Evolutionary conservation across 192 early-diverging fungal genomes (phyloP).

Genomic region (Umbelopsis ramanniana): DNA sequence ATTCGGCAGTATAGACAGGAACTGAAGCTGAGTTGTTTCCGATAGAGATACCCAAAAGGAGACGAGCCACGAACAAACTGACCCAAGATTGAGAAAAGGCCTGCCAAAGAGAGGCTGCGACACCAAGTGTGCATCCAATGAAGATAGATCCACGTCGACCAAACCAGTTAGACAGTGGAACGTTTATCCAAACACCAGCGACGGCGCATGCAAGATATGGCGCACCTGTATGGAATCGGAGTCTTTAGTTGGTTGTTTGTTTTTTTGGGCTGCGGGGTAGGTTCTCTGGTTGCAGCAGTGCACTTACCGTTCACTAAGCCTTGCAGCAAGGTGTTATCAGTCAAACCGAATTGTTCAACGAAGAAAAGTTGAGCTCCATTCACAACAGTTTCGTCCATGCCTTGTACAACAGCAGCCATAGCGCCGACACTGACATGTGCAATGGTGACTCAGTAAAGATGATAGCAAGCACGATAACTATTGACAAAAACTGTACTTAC

Average conservation of each 20-base stretch:
- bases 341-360: background rate
- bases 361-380: slow-evolving; percentile 25
- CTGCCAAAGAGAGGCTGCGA: slow-evolving; percentile 6
- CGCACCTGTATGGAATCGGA: background rate
- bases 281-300: no score
- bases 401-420: slow-evolving; percentile 17
- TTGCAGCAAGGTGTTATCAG: background rate
- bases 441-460: background rate
- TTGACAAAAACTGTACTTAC: background rate
- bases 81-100: slow-evolving; percentile 17
- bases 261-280: no score
- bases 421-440: background rate
- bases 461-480: background rate
- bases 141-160: slow-evolving; percentile 23
- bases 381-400: slow-evolving; percentile 20
- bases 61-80: slow-evolving; percentile 21
- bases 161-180: slow-evolving; percentile 8
- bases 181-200: slow-evolving; percentile 6
- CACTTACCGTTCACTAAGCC: slow-evolving; percentile 6
- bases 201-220: slow-evolving; percentile 17
- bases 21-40: slow-evolving; percentile 6
- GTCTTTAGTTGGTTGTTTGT: background rate
- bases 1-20: slow-evolving; percentile 24
- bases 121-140: background rate
- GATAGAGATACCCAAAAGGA: slow-evolving; percentile 17